Evolutionary conservation across 768 basidiomycete species (phyloP).

Genomic region (Naganishia antarctica): DNA sequence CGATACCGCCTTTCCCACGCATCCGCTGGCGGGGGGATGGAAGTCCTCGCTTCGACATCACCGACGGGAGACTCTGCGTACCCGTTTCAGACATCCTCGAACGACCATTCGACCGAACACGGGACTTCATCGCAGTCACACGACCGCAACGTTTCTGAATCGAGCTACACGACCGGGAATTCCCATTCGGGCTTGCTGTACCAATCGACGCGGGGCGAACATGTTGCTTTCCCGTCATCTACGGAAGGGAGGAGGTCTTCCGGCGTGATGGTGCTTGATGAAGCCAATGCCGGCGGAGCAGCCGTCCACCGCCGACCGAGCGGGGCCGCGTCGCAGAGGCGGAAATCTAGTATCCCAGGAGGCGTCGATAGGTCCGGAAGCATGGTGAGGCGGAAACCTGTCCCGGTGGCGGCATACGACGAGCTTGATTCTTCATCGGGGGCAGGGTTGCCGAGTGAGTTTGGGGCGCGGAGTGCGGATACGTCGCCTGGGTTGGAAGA

Average conservation of each 20-base stretch:
- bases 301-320: too few species aligned
- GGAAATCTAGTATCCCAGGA: background rate
- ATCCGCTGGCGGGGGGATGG: background rate
- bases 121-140: background rate
- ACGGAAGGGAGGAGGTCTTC: too few species aligned
- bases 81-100: background rate
- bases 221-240: background rate
- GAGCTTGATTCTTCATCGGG: background rate
- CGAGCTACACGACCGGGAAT: background rate
- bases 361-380: conserved; percentile 3
- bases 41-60: background rate
- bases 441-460: too few species aligned
- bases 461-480: background rate
- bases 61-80: background rate
- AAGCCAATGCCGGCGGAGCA: too few species aligned
- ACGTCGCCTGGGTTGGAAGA: background rate
- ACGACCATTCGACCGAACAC: background rate
- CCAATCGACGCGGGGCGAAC: background rate
- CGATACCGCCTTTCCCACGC: background rate
- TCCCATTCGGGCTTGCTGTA: background rate
- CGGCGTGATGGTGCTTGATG: too few species aligned
- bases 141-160: background rate
- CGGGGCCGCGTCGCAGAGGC: too few species aligned
- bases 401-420: conserved; percentile 1
- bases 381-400: conserved; percentile 6